A percentile compares a stretch with the other conserved stretches of the same genome.
Conservation (phyloP, 257 asterid species). For the Nicotiana noctiflora region DNA sequence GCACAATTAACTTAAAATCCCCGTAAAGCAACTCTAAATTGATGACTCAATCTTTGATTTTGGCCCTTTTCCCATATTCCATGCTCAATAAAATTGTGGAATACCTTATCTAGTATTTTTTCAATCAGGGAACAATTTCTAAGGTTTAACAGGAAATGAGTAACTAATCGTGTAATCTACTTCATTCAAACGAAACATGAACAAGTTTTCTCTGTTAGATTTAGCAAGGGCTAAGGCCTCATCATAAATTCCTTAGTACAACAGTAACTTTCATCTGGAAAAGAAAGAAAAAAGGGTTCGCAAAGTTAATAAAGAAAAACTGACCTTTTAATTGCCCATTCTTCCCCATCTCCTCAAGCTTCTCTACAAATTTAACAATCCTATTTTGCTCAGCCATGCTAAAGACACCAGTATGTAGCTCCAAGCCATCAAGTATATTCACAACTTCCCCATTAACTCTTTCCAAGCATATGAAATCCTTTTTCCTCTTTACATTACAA, state of each 20-base stretch:
- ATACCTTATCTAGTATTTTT: background rate
- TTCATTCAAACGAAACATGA: background rate
- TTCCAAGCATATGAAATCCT: slow-evolving; percentile 30
- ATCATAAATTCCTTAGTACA: background rate
- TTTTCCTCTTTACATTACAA: slow-evolving; percentile 25
- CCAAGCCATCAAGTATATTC: slow-evolving; percentile 31
- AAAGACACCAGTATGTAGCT: slow-evolving; percentile 34
- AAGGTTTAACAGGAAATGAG: background rate
- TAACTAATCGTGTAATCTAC: background rate
- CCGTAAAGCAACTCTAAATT: background rate
- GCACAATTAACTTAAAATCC: background rate
- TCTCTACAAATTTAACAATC: slow-evolving; percentile 30
- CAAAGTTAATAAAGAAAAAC: slow-evolving; percentile 23
- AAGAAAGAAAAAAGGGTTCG: slow-evolving; percentile 1
- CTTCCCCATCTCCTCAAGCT: slow-evolving; percentile 31
- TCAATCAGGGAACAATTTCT: background rate
- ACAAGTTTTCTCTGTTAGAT: background rate
- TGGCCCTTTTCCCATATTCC: background rate
- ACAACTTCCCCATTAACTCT: slow-evolving; percentile 27
- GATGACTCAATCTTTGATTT: background rate
- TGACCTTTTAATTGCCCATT: slow-evolving; percentile 29
- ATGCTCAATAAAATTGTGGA: background rate
- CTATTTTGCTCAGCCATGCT: slow-evolving; percentile 40
- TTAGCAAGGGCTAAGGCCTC: background rate
- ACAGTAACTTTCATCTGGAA: background rate